Evolutionary conservation across 306 rosid genomes (phyloP).

Genomic region (Casuarina glauca): DNA sequence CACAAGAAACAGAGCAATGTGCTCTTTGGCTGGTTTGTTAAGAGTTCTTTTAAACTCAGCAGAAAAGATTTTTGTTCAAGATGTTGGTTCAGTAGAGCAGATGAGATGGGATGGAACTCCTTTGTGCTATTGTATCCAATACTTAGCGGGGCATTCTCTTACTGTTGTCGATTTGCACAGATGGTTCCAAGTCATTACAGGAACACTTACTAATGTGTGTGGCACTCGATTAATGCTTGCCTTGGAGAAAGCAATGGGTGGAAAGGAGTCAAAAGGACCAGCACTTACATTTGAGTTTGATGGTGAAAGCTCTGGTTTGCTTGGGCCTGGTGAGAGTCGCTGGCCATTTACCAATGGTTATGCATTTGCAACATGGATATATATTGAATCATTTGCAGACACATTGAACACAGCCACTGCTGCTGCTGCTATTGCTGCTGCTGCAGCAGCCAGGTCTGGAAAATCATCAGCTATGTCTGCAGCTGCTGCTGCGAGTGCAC

Average conservation of each 20-base stretch:
- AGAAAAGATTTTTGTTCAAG: constrained; percentile 64
- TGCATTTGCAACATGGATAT: constrained; percentile 98
- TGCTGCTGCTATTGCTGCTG: constrained; percentile 99
- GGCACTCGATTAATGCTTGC: constrained; percentile 74
- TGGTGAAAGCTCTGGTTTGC: constrained; percentile 99
- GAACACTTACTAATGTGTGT: constrained; percentile 79
- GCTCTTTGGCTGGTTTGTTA: constrained; percentile 89
- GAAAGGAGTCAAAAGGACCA: constrained; percentile 96
- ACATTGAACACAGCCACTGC: constrained; percentile 95
- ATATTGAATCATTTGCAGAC: constrained; percentile 96
- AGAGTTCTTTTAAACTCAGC: constrained; percentile 85
- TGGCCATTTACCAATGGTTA: constrained; percentile 96
- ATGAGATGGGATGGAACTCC: constrained; percentile 93
- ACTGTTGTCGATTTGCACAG: constrained; percentile 68
- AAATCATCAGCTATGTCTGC: constrained; percentile 98
- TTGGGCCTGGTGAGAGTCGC: constrained; percentile 96
- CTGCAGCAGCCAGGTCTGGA: constrained; percentile 93
- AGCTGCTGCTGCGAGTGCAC: constrained; percentile 99
- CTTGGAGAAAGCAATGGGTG: constrained; percentile 80
- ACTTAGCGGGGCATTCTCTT: constrained; percentile 93
- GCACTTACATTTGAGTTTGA: constrained; percentile 92
- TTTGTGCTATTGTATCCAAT: constrained; percentile 87
- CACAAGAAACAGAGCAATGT: constrained; percentile 98
- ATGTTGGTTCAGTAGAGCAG: constrained; percentile 62
- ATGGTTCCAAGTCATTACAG: constrained; percentile 84